Base-by-base conservation (phyloP, 2,329 filamentous ascomycete species). In the Venturia asperata region DNA sequence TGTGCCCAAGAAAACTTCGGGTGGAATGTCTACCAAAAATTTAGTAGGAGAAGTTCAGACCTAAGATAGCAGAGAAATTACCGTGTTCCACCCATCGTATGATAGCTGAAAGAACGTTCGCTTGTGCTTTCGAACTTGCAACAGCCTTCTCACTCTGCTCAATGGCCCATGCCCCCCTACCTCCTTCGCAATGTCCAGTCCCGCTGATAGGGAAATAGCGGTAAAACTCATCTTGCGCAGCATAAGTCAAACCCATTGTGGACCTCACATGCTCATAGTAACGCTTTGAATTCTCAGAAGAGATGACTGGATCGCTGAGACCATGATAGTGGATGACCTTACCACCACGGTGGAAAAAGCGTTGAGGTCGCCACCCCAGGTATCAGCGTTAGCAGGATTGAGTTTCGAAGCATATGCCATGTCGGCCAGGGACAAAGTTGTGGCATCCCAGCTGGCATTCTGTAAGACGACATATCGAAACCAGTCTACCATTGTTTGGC, bases 1-100 rank as follows among this genome's bases (percentile, higher is more conserved):
- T 10, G 60, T 56, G n/a, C 63, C 63, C 37, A 39, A n/a, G 30
- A 74, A 62, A 13, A 63, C 67, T 55, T 64, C 52, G 1, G 65
- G 65, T 6, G 65, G 49, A 19, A 56, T 56, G 21, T 52, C 47
- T 52, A 52, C 21, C 10, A 6, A 15, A 10, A 13, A 3, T 15
- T 52, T 52, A 52, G 21, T 15, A 15, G 9, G 5, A 9, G 10
- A 27, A 24, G 6, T 49, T 15, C 47, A 52, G 13, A 15, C 3
- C 2, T 10, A 27, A 27, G 11, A 3, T 27, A 27, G 47, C 11
- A 6, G 13, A 17, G 11, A 17, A 13, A 5, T 11, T 27, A 34
- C 62, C 65, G 7, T 64, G 24, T 41, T 66, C 65, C 9, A 66
- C 65, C 65, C 65, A 66, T 27, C 24, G 34, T 15, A 66, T 47